Evolutionary conservation across 176 grass and related monocot genomes (phyloP), one percentile per base, ranked within the genome.

Genomic region (Tuctoria greenei): DNA sequence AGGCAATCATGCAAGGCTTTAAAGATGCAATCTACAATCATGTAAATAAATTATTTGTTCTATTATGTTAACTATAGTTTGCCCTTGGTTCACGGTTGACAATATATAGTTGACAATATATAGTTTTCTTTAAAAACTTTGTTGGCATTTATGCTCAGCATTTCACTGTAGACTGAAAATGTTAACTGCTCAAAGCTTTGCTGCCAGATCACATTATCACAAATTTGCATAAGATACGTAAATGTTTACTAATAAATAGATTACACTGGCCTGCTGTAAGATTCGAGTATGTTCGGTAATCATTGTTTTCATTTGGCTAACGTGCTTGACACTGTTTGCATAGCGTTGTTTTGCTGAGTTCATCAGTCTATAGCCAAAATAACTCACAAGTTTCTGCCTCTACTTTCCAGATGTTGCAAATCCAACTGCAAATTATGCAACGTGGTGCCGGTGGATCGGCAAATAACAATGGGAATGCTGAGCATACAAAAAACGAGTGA

Each of bases 401-500:
- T 82, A 77, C 20, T 78, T 80, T 40, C 9, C 81, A 95, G 92
- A 60, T 91, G 66, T 79, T 95, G 67, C 83, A 82, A 82, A 89
- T 82, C 64, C 83, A 86, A 63, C 66, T 95, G 67, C 85, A 91
- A 79, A 75, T 87, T 82, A 35, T 91, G 73, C 88, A 84, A 81
- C 59, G 82, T 23, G 78, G 75, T 31, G 74, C 51, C 45, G 39
- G 75, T 61, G 24, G 41, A 21, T 58, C 37, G 15, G 38, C 49
- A 31, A 64, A 39, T 82, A 69, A 72, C 55, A 82, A 79, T 36
- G 81, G 58, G 56, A 93, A 82, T 40, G 47, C 34, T 13, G 76
- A 77, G 42, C 79, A 61, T 26, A 52, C 24, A 54, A 76, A 70
- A 84, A 82, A 51, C 67, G 67, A 75, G 10, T 69, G 77, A 76